Evolutionary conservation across 2,329 filamentous ascomycete species (phyloP), one percentile per base, ranked within the genome.

Genomic region (Zasmidium angulare): DNA sequence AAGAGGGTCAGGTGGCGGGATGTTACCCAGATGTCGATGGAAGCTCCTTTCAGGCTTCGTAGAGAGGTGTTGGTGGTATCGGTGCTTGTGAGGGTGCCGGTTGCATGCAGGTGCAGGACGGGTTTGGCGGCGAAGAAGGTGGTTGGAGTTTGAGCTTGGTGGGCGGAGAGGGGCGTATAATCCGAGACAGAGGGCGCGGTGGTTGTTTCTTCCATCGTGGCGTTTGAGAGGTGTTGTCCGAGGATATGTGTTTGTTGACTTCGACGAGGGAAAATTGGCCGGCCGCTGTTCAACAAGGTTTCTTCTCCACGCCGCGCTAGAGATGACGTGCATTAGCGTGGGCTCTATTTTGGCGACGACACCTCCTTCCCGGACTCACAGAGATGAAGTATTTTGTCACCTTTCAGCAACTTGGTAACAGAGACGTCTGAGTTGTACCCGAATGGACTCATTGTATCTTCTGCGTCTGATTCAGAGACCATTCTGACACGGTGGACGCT

Each of bases 71-170:
- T 75, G 66, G 89, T 83, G 46, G n/a, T n/a, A n/a, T 81, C 78
- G 36, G 76, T 78, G 23, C 84, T 78, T 20, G 88, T 77, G 56
- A 85, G 80, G 59, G 79, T n/a, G n/a, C n/a, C 50, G 78, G 12
- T 78, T 66, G 43, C 79, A 68, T 87, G 84, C 66, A 83, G 84
- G 75, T 93, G 85, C 2, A 93, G 82, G 47, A 93, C 82, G 1
- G 89, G 86, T 69, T 89, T 90, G 24, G 84, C 85, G 66, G 82
- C 84, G 68, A 87, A 88, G 76, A 93, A 93, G 46, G 84, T 88
- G 59, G 81, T 79, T 0, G 90, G 90, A 1, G 90, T 93, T 69
- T 87, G 85, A 54, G 86, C 80, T 72, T 91, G 84, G 71, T 91
- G 89, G 61, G 90, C 86, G 59, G 81, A 78, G 49, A 93, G 81